Percentiles rank a stretch among this genome's conserved stretches.
Conservation (phyloP, 75 land plant species). For the Sequoiadendron giganteum region DNA sequence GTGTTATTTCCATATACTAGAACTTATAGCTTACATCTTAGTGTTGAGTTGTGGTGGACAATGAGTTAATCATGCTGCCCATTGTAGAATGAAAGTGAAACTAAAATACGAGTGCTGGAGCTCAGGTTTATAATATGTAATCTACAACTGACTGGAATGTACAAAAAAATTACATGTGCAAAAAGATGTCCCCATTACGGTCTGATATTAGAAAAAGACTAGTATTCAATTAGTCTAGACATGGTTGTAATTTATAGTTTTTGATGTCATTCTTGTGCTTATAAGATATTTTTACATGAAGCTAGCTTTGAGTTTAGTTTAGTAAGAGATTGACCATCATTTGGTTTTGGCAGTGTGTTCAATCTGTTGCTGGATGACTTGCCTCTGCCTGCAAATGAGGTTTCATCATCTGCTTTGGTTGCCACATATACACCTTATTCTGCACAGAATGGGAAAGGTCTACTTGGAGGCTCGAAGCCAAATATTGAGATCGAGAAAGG, state of each 20-base stretch:
- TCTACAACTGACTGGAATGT: background rate
- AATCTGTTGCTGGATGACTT: slow-evolving; percentile 81
- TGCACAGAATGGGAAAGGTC: slow-evolving; percentile 49
- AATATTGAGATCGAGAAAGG: slow-evolving; percentile 61
- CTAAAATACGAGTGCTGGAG: background rate
- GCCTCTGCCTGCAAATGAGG: slow-evolving; percentile 72
- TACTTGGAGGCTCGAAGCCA: slow-evolving; percentile 42
- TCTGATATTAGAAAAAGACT: background rate
- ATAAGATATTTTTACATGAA: background rate
- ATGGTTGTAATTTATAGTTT: background rate
- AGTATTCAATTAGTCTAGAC: background rate
- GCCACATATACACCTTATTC: slow-evolving; percentile 51
- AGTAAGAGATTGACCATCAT: background rate
- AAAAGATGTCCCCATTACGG: background rate
- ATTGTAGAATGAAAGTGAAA: background rate
- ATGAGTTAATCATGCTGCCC: background rate
- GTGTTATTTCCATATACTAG: background rate
- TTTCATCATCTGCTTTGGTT: slow-evolving; percentile 80
- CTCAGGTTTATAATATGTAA: background rate
- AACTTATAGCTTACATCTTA: background rate
- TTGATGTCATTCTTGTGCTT: background rate
- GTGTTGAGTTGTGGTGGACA: background rate
- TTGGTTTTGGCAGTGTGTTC: slow-evolving; percentile 65
- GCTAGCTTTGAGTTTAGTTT: background rate
- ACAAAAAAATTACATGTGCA: background rate